Conservation (phyloP, 352 stramenopile genomes). For the Bremia lactucae region DNA sequence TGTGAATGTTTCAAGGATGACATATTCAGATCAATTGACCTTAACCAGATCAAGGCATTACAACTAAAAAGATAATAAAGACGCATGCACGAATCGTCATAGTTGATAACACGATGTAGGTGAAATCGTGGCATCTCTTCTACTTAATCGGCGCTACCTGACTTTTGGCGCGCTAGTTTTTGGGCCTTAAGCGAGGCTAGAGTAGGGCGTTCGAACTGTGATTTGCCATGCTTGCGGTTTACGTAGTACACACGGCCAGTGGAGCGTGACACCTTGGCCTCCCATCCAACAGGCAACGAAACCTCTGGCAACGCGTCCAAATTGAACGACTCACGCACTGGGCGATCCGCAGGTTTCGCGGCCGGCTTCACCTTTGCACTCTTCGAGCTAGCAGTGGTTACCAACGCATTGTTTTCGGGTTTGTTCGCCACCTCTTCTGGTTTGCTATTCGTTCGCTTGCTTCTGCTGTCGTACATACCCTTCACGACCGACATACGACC, state of each 20-base stretch:
- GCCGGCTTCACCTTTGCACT: slow-evolving; percentile 26
- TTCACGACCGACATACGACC: slow-evolving; percentile 71
- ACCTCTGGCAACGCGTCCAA: slow-evolving; percentile 73
- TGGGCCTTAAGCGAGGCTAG: slow-evolving; percentile 78
- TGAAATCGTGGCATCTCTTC: too few relatives aligned
- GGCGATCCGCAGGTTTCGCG: slow-evolving; percentile 28
- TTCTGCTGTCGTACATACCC: slow-evolving; percentile 58
- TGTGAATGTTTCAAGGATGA: too few relatives aligned
- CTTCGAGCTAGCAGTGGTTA: slow-evolving; percentile 20
- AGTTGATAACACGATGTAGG: too few relatives aligned
- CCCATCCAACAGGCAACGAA: slow-evolving; percentile 70
- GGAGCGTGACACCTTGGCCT: slow-evolving; percentile 80
- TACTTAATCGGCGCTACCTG: slow-evolving; percentile 25
- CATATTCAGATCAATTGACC: too few relatives aligned
- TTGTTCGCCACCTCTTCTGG: slow-evolving; percentile 25
- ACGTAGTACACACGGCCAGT: slow-evolving; percentile 84
- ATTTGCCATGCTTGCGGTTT: slow-evolving; percentile 81
- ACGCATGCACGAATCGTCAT: too few relatives aligned
- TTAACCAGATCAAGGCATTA: too few relatives aligned
- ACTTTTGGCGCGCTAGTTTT: slow-evolving; percentile 69
- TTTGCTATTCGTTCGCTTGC: slow-evolving; percentile 55
- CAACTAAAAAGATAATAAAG: too few relatives aligned
- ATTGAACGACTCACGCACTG: slow-evolving; percentile 78
- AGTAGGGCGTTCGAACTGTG: slow-evolving; percentile 77
- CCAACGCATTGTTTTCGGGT: slow-evolving; percentile 15